Conservation (phyloP, 23 red algal genomes). For the Gracilaria gracilis region DNA sequence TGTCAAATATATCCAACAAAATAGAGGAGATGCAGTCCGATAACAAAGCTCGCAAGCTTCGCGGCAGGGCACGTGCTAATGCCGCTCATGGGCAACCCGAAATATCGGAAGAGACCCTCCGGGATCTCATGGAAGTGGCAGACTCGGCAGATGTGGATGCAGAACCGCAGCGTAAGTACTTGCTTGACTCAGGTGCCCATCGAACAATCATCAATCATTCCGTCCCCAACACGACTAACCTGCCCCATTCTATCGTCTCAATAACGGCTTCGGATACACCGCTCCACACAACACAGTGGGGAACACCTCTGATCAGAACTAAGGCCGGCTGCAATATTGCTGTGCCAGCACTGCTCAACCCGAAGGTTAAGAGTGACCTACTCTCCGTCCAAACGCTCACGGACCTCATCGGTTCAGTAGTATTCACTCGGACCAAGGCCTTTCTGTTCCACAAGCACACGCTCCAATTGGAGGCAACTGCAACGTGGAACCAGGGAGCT, state of each 20-base stretch:
- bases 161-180: background rate
- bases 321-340: too few species aligned
- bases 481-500: background rate
- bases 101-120: background rate
- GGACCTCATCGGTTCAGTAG: background rate
- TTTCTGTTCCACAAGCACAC: background rate
- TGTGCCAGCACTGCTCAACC: background rate
- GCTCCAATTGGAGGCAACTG: background rate
- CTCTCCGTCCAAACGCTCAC: constrained; percentile 12
- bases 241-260: too few species aligned
- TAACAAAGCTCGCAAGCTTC: background rate
- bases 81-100: background rate
- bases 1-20: background rate
- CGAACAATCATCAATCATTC: background rate
- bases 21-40: background rate
- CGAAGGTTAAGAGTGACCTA: background rate
- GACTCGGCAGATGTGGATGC: background rate
- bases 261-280: too few species aligned
- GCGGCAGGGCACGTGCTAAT: background rate
- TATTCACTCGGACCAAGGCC: background rate
- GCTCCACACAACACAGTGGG: too few species aligned
- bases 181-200: background rate
- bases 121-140: background rate
- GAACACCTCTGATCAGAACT: too few species aligned
- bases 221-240: background rate